Evolutionary conservation across 208 protist species (phyloP).

Genomic region (Borovskyia barvae): DNA sequence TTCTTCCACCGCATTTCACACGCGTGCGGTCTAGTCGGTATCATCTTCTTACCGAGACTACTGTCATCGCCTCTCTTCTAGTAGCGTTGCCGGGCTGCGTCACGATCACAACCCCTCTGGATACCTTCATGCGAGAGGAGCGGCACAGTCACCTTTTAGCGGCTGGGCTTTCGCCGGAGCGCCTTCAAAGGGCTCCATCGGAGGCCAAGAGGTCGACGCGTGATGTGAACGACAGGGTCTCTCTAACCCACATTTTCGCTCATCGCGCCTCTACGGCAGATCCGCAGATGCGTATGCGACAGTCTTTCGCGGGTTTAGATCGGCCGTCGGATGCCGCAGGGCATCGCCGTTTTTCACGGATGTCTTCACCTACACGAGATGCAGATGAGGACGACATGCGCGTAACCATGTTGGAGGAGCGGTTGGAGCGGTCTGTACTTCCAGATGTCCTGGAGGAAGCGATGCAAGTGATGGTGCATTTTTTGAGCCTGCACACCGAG

Average conservation of each 20-base stretch:
- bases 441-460: constrained; percentile 19
- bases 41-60: constrained; percentile 23
- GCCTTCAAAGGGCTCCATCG: too few species aligned
- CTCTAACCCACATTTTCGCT: too few species aligned
- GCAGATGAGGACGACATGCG: not conserved
- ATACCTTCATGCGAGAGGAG: constrained; percentile 5
- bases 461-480: constrained; percentile 3
- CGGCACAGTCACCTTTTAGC: not conserved
- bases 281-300: too few species aligned
- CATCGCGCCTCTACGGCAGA: too few species aligned
- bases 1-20: constrained; percentile 35
- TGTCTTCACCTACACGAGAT: too few species aligned
- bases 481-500: constrained; percentile 29
- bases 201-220: not conserved
- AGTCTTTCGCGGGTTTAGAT: too few species aligned
- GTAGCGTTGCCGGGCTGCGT: constrained; percentile 24
- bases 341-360: too few species aligned
- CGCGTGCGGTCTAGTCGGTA: constrained; percentile 38
- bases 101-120: constrained; percentile 9
- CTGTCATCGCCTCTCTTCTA: constrained; percentile 4
- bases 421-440: constrained; percentile 2
- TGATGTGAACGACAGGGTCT: too few species aligned
- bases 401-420: constrained; percentile 7
- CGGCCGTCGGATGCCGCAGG: too few species aligned
- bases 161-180: not conserved